Percentiles rank a stretch among this genome's conserved stretches.
phyloP scores from a whole-genome alignment of 257 asterid genomes.

The Parsonsia alboflavescens region DNA sequence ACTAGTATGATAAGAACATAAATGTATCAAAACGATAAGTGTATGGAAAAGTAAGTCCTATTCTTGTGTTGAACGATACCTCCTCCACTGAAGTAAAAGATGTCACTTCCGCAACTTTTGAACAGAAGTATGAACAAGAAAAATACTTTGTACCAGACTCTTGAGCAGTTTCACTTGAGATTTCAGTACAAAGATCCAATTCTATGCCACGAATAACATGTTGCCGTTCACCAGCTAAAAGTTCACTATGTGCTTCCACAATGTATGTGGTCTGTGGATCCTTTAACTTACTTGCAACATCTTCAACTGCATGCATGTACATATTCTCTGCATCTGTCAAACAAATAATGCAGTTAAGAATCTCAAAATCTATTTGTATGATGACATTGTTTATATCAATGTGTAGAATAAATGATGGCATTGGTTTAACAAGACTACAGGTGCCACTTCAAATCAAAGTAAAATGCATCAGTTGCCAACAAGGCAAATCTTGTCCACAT shows the following conservation, averaged over 20 bases:
- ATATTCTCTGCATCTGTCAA: constrained; percentile 54
- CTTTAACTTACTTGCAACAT: constrained; percentile 53
- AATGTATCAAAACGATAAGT: constrained; percentile 1
- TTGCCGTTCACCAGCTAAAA: constrained; percentile 40
- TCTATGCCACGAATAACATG: constrained; percentile 63
- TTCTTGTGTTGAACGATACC: constrained; percentile 40
- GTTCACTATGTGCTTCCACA: constrained; percentile 46
- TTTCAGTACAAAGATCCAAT: constrained; percentile 40
- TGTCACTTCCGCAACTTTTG: constrained; percentile 29
- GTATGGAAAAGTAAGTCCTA: neutral
- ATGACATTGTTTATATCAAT: neutral
- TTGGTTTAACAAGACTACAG: too few species aligned
- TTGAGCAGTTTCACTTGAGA: constrained; percentile 36
- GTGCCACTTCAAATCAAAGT: too few species aligned
- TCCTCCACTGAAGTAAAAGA: constrained; percentile 58
- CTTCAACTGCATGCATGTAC: constrained; percentile 55
- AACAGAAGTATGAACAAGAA: constrained; percentile 54
- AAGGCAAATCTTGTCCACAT: too few species aligned
- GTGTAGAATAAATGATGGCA: neutral
- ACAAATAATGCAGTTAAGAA: constrained; percentile 19
- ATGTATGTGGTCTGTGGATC: constrained; percentile 72
- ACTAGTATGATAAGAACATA: constrained; percentile 11
- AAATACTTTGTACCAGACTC: constrained; percentile 42
- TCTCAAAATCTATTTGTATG: neutral
- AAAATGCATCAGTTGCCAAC: too few species aligned